Percentiles rank a stretch among this genome's conserved stretches.
phyloP scores from a whole-genome alignment of 305 asterid genomes.

The Rubia peregrina region DNA sequence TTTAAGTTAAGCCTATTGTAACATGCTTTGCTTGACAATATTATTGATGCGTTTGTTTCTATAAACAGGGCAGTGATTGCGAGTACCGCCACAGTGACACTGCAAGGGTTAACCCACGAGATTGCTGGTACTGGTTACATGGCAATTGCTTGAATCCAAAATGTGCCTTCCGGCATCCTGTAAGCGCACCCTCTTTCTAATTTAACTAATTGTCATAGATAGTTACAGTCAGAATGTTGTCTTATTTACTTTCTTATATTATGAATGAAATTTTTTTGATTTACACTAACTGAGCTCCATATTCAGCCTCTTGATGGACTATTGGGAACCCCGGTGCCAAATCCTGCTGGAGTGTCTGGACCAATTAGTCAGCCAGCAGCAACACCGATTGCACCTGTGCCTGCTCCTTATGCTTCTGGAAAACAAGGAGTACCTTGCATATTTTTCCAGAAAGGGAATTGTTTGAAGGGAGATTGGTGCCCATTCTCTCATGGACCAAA shows the following conservation, averaged over 20 bases:
- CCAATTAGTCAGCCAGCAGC: constrained; percentile 33
- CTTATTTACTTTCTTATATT: neutral
- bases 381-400: constrained; percentile 26
- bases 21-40: neutral
- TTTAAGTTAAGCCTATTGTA: neutral
- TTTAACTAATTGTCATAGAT: neutral
- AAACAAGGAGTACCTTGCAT: constrained; percentile 63
- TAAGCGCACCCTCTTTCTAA: constrained; percentile 31
- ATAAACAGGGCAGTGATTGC: constrained; percentile 70
- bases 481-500: constrained; percentile 60
- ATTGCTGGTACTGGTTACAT: constrained; percentile 75
- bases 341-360: constrained; percentile 41
- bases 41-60: neutral
- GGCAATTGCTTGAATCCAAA: constrained; percentile 82
- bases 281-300: constrained; percentile 12
- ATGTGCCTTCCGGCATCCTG: constrained; percentile 86
- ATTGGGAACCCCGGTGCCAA: constrained; percentile 48
- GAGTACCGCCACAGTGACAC: constrained; percentile 87
- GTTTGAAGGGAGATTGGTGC: constrained; percentile 86
- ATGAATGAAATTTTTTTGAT: neutral
- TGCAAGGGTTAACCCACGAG: constrained; percentile 86
- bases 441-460: constrained; percentile 70
- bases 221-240: too few species aligned
- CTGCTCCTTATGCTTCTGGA: constrained; percentile 31
- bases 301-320: constrained; percentile 80